Evolutionary conservation across 2,329 filamentous ascomycete species (phyloP).

Genomic region (Colletotrichum gigasporum): DNA sequence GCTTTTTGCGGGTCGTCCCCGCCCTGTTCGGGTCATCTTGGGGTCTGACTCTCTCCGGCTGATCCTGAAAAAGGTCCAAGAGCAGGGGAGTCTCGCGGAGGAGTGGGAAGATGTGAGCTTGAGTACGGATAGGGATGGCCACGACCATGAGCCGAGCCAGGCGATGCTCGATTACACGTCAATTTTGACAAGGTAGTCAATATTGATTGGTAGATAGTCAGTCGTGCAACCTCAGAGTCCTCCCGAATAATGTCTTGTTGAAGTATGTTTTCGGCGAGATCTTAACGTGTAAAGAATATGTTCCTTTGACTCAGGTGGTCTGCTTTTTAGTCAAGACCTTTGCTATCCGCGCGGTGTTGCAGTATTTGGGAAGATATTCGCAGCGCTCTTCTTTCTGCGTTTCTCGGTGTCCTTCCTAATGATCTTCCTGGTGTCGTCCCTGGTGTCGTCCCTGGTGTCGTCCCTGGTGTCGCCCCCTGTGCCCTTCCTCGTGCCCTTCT

Average conservation of each 20-base stretch:
- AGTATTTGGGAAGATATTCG: too few species aligned
- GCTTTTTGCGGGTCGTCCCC: slow-evolving; percentile 34
- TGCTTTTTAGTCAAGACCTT: neutral
- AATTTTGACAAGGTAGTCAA: neutral
- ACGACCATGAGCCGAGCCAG: neutral
- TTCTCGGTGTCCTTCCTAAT: too few species aligned
- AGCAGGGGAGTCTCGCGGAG: slow-evolving; percentile 33
- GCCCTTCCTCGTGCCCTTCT: too few species aligned
- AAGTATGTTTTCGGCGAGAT: too few species aligned
- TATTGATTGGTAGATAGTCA: neutral
- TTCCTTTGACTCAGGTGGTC: too few species aligned
- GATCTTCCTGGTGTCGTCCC: too few species aligned
- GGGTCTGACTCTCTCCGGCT: slow-evolving; percentile 41
- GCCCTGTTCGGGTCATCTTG: slow-evolving; percentile 39
- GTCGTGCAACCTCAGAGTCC: too few species aligned
- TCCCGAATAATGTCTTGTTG: too few species aligned
- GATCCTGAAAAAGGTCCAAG: slow-evolving; percentile 34
- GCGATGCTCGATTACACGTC: slow-evolving; percentile 13
- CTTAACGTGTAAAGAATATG: too few species aligned
- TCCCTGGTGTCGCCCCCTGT: too few species aligned
- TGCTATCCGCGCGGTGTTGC: neutral
- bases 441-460: too few species aligned
- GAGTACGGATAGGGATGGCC: slow-evolving; percentile 36
- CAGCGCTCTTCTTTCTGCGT: too few species aligned
- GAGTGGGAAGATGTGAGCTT: slow-evolving; percentile 38